phyloP scores from a whole-genome alignment of 2,329 filamentous ascomycete species.

The Dothideomycetes sp. region DNA sequence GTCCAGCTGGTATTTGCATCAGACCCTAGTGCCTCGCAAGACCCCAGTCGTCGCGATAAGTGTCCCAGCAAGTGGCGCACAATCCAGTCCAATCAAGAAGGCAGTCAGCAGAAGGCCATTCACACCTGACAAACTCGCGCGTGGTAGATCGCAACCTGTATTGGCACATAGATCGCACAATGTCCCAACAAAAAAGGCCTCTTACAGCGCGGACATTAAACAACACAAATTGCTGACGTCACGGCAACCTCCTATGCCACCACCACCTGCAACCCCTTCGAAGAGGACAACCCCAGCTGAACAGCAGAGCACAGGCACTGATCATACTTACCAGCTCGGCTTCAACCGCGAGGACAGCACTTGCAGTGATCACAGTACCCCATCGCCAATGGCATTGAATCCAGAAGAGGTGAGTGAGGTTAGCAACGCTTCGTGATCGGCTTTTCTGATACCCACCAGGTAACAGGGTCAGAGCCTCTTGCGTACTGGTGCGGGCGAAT shows the following conservation, averaged over 20 bases:
- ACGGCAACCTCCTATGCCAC: constrained; percentile 18
- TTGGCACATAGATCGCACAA: constrained; percentile 10
- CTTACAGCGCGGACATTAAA: constrained; percentile 15
- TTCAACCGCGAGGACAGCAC: constrained; percentile 1
- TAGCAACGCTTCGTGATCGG: not conserved
- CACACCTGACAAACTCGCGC: constrained; percentile 13
- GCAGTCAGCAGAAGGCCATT: constrained; percentile 1
- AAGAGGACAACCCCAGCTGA: not conserved
- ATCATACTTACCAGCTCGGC: not conserved
- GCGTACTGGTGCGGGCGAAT: constrained; percentile 55
- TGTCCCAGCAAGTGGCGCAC: too few species aligned
- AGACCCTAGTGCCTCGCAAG: too few species aligned
- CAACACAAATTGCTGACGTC: constrained; percentile 20
- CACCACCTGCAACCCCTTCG: constrained; percentile 7
- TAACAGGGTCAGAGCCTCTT: constrained; percentile 24
- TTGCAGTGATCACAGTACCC: not conserved
- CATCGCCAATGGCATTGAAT: not conserved
- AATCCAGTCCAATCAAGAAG: constrained; percentile 11
- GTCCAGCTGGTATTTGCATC: too few species aligned
- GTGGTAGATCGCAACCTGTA: constrained; percentile 22
- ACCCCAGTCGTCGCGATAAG: too few species aligned
- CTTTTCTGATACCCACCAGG: constrained; percentile 4
- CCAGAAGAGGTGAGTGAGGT: not conserved
- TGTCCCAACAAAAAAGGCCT: constrained; percentile 10
- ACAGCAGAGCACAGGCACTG: not conserved